These are phyloP conservation scores for Moniliella sp. DNA, from an alignment of 1,284 basidiomycete species.

Conservation along the genomic window DNA sequence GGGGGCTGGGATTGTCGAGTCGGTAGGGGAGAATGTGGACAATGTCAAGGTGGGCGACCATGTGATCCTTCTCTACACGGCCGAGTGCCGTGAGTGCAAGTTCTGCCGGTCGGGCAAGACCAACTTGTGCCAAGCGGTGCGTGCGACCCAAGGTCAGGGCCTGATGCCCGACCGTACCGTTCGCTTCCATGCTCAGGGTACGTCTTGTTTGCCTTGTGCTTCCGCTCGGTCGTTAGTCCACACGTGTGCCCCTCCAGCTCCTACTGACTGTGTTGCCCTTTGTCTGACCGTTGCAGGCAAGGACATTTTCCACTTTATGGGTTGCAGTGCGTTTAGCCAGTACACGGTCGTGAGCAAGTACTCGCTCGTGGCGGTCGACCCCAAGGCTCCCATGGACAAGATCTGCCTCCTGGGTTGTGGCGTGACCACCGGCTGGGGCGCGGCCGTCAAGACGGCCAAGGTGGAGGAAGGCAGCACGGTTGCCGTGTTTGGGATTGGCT, in stretches of 20 bases:
- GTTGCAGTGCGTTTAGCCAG: slow-evolving; percentile 89
- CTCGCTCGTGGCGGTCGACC: slow-evolving; percentile 71
- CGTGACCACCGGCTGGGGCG: slow-evolving; percentile 89
- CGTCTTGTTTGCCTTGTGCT: no score
- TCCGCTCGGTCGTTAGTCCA: no score
- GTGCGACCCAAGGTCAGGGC: slow-evolving; percentile 81
- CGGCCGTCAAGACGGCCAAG: slow-evolving; percentile 46
- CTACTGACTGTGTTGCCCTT: no score
- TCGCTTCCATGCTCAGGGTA: no score
- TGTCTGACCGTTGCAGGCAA: slow-evolving; percentile 69
- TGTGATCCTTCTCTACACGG: slow-evolving; percentile 49
- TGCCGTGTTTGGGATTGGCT: slow-evolving; percentile 84
- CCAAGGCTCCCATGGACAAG: slow-evolving; percentile 69
- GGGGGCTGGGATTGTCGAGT: slow-evolving; percentile 48
- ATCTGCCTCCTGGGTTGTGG: slow-evolving; percentile 78
- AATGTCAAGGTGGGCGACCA: slow-evolving; percentile 48
- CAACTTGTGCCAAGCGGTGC: slow-evolving; percentile 49
- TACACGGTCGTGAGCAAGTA: slow-evolving; percentile 96
- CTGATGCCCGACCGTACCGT: slow-evolving; percentile 81
- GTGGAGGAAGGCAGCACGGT: slow-evolving; percentile 48
- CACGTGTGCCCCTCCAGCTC: no score
- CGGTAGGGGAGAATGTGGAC: slow-evolving; percentile 74
- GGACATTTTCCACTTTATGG: slow-evolving; percentile 86
- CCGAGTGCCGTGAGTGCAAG: slow-evolving; percentile 32
- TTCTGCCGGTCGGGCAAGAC: slow-evolving; percentile 99